These are phyloP conservation scores for Digitaria exilis DNA, from an alignment of 202 grass and related monocot genomes.

Conservation along the genomic window DNA sequence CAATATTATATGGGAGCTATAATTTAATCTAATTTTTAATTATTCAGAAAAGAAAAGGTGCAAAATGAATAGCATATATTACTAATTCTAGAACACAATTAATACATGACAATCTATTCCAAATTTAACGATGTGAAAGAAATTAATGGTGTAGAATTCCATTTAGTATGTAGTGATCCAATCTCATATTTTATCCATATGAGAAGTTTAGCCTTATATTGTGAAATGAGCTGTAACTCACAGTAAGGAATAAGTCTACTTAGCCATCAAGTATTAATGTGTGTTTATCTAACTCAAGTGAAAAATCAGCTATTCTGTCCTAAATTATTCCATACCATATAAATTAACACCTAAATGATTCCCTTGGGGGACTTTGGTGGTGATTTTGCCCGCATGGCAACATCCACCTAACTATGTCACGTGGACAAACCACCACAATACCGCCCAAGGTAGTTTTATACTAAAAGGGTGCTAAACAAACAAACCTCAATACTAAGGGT, in stretches of 20 bases:
- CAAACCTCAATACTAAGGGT: neutral
- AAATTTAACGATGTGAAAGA: neutral
- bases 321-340: too few species aligned
- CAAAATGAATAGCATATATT: too few species aligned
- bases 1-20: conserved; percentile 14
- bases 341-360: too few species aligned
- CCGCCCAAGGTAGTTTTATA: neutral
- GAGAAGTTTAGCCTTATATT: neutral
- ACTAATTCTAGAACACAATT: too few species aligned
- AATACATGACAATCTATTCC: neutral
- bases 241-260: neutral
- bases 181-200: neutral
- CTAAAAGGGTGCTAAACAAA: neutral
- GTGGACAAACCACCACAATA: too few species aligned
- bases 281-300: too few species aligned
- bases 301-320: too few species aligned
- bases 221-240: neutral
- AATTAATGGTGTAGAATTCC: neutral
- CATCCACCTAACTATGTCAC: too few species aligned
- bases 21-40: too few species aligned
- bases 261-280: neutral
- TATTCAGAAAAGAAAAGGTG: too few species aligned
- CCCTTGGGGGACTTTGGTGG: too few species aligned
- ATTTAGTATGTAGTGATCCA: neutral
- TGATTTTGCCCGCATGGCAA: too few species aligned